Percentiles rank a stretch among this genome's conserved stretches.
Evolutionary conservation across 75 land plant genomes (phyloP).

Genomic region (Selaginella moellendorffii): DNA sequence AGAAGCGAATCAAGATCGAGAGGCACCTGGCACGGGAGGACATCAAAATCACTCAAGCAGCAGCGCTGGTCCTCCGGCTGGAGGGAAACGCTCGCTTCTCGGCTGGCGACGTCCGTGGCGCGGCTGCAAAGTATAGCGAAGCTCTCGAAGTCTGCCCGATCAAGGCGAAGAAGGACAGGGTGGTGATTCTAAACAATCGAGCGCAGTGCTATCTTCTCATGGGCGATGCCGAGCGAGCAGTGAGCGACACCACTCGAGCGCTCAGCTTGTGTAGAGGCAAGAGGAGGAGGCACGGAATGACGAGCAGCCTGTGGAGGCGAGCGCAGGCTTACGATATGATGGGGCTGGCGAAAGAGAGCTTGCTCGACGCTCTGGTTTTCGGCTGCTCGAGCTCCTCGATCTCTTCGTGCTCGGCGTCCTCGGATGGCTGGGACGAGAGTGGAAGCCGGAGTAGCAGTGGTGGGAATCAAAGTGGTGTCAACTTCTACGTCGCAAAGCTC

Average conservation of each 20-base stretch:
- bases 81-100: conserved; percentile 94
- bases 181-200: conserved; percentile 80
- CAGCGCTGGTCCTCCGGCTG: conserved; percentile 79
- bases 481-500: conserved; percentile 54
- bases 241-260: conserved; percentile 92
- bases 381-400: neutral
- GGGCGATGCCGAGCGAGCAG: conserved; percentile 68
- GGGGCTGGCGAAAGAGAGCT: conserved; percentile 83
- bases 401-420: neutral
- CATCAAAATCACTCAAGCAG: conserved; percentile 92
- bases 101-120: conserved; percentile 75
- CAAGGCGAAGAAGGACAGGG: conserved; percentile 80
- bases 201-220: conserved; percentile 89
- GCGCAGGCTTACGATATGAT: conserved; percentile 98
- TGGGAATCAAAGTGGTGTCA: too few relatives aligned
- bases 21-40: conserved; percentile 85
- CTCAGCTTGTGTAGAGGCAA: conserved; percentile 31
- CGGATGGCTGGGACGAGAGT: neutral
- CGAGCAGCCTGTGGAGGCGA: conserved; percentile 77
- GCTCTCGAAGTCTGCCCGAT: conserved; percentile 78
- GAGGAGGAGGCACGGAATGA: neutral
- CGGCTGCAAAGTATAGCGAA: conserved; percentile 86
- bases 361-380: conserved; percentile 89
- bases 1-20: conserved; percentile 66
- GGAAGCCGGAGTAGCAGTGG: too few relatives aligned